Evolutionary conservation across 129 eudicot genomes (phyloP), one percentile per base, ranked within the genome.

Genomic region (Erigeron canadensis): DNA sequence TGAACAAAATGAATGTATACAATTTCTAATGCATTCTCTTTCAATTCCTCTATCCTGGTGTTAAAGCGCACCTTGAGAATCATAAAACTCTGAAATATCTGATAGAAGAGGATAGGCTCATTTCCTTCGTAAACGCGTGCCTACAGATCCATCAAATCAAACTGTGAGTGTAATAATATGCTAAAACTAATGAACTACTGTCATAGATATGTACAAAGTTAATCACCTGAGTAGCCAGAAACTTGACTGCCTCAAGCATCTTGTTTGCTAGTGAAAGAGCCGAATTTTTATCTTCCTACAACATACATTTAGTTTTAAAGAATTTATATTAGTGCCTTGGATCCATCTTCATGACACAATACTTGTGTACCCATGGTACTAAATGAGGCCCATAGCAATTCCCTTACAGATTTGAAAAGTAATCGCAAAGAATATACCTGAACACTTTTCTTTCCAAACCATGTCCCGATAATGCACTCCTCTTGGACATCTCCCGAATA

Each of bases 161-260:
- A 38, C 34, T 28, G 72, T 74, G 10, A 79, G 61, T 50, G 67
- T n/a, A 53, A 68, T n/a, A 19, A 58, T 45, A 46, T 8, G 12
- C 56, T 74, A 12, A 53, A 67, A 74, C 39, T 13, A 9, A 8
- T 13, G 22, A 69, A 23, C 37, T 2, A 10, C 10, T 1, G 23
- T 55, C 12, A 69, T 2, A 41, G 21, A 17, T 53, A 2, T 55
- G 56, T 42, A 46, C 69, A 50, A 42, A 71, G 45, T 84, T 7
- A 64, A 62, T 38, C 64, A 83, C 98, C 91, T 93, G 95, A 77
- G 95, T 71, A n/a, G 98, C 86, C 61, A 82, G 59, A 67, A 85
- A 93, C 81, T 93, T 93, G 85, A 89, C 63, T n/a, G 90, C 78
- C 71, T 89, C 98, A 12, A 93, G 83, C 90, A 93, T 89, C 83